Conservation (phyloP, 2,329 filamentous ascomycete species). For the Botrytis hyacinthi region DNA sequence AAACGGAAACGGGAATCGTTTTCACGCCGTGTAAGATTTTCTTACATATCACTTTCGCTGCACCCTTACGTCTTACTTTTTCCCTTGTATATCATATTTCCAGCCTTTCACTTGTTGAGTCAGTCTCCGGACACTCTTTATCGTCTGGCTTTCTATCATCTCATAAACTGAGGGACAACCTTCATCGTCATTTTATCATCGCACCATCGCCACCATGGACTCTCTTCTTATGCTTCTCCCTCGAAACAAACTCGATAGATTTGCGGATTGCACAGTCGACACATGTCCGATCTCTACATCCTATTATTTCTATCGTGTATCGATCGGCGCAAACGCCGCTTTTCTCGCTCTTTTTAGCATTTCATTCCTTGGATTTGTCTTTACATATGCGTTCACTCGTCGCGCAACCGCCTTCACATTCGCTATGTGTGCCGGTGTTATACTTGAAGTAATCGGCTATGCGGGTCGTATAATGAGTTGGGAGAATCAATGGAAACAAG, state of each 20-base stretch:
- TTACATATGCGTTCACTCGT: constrained; percentile 45
- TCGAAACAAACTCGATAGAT: constrained; percentile 10
- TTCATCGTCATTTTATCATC: not conserved
- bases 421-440: constrained; percentile 53
- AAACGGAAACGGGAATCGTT: not conserved
- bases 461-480: constrained; percentile 55
- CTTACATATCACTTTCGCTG: not conserved
- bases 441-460: constrained; percentile 60
- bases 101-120: not conserved
- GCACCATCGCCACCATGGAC: constrained; percentile 4
- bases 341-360: constrained; percentile 52
- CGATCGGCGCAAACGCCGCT: constrained; percentile 51
- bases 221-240: constrained; percentile 4
- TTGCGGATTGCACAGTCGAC: constrained; percentile 2
- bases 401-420: constrained; percentile 51
- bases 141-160: not conserved
- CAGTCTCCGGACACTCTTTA: not conserved
- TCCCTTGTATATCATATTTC: not conserved
- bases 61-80: not conserved
- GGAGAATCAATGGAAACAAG: constrained; percentile 50
- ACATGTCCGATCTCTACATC: constrained; percentile 40
- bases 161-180: not conserved
- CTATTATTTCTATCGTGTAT: constrained; percentile 54
- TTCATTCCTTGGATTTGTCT: constrained; percentile 44
- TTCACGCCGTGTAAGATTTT: not conserved